A percentile compares a stretch with the other conserved stretches of the same genome.
These are phyloP conservation scores for Cryptococcus sp. DNA, from an alignment of 1,284 basidiomycete genomes.

Conservation along the genomic window DNA sequence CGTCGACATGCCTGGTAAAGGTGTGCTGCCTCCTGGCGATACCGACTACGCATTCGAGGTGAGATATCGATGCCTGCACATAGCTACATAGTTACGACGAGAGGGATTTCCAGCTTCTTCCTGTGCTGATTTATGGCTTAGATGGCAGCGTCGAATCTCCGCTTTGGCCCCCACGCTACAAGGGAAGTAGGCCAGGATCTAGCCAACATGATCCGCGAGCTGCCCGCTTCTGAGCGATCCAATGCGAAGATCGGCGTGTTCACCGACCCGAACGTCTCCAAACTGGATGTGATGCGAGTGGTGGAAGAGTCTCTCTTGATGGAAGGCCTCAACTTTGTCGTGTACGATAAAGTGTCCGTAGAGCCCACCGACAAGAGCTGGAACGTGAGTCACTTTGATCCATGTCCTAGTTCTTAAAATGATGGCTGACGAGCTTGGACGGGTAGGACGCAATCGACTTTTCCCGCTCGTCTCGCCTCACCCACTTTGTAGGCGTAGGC, in stretches of 20 bases:
- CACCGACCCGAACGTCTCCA: conserved; percentile 83
- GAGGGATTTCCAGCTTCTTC: background rate
- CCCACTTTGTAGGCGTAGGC: conserved; percentile 92
- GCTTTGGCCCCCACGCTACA: conserved; percentile 87
- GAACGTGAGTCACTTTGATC: conserved; percentile 36
- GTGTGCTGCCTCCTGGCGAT: conserved; percentile 55
- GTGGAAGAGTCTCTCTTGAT: conserved; percentile 52
- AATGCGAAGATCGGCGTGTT: conserved; percentile 80
- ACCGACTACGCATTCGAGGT: conserved; percentile 98
- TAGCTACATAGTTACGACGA: background rate
- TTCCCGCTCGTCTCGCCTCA: conserved; percentile 81
- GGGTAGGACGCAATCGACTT: conserved; percentile 85
- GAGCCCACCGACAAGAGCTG: conserved; percentile 83
- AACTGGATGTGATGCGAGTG: conserved; percentile 77
- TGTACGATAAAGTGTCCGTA: conserved; percentile 80
- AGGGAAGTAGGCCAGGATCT: conserved; percentile 71
- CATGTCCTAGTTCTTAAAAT: background rate
- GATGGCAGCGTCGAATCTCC: conserved; percentile 87
- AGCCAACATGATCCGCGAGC: conserved; percentile 37
- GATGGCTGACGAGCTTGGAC: conserved; percentile 1
- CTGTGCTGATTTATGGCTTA: conserved; percentile 45
- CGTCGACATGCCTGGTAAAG: conserved; percentile 60
- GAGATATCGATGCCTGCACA: conserved; percentile 21
- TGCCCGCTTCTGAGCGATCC: conserved; percentile 32
- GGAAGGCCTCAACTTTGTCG: conserved; percentile 63